Evolutionary conservation across 257 asterid species (phyloP), one percentile per base, ranked within the genome.

Genomic region (Solanum etuberosum): DNA sequence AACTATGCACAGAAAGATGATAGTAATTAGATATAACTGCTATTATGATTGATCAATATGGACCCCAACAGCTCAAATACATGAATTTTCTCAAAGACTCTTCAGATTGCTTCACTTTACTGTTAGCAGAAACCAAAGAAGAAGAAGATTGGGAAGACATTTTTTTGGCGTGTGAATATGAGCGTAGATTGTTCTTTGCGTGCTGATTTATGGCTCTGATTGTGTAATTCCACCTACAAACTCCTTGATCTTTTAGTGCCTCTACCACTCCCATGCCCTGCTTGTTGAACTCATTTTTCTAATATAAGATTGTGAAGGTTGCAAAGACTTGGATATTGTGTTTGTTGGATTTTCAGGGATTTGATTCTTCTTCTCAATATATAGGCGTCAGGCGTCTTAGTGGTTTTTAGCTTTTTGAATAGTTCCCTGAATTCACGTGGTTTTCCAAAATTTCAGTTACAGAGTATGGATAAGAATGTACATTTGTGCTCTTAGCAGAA

Each of bases 1-100:
- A 21, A 25, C 25, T 77, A 38, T n/a, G 25, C 46, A 80, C 67
- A 74, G 4, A 38, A 6, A 74, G 32, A 21, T 38, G 15, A 38
- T 32, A 14, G 3, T 57, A 20, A 21, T 23, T 43, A 43, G 5
- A 27, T 42, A 1, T 14, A 78, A 38, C 83, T 38, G 15, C n/a
- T 76, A n/a, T 25, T 25, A 23, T 7, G 23, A 25, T 77, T 83
- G 68, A 70, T 70, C 37, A 89, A 78, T 88, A 61, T 8, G 90
- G 91, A 73, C 91, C 89, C 91, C 90, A 90, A 25, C 88, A 87
- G 77, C 89, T 90, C 90, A 90, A 88, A 71, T 71, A 83, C 90
- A 89, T 87, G 31, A 89, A 83, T 85, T 88, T 90, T 35, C 90
- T 86, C 4, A 90, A 54, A 15, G 92, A 88, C 4, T 88, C 92